phyloP scores from a whole-genome alignment of 1,284 basidiomycete genomes.

The Fomitopsis schrenkii region DNA sequence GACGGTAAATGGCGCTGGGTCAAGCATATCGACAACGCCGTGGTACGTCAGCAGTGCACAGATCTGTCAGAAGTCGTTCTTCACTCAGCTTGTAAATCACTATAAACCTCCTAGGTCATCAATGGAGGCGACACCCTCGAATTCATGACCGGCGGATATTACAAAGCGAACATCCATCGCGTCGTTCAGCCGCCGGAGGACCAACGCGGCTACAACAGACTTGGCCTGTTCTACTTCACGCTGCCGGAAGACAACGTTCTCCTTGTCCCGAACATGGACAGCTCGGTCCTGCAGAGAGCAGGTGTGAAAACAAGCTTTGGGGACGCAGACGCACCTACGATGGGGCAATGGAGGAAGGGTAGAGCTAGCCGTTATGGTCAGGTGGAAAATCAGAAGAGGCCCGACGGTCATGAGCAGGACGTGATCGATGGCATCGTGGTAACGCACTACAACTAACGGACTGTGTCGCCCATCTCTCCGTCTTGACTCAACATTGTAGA shows the following conservation, averaged over 20 bases:
- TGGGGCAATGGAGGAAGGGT: constrained; percentile 33
- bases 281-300: constrained; percentile 33
- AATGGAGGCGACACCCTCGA: constrained; percentile 57
- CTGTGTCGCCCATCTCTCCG: too few relatives aligned
- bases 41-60: constrained; percentile 30
- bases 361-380: constrained; percentile 32
- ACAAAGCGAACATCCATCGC: constrained; percentile 33
- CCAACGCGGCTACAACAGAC: constrained; percentile 41
- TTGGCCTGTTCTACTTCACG: constrained; percentile 51
- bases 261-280: constrained; percentile 35
- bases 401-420: constrained; percentile 41
- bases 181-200: constrained; percentile 44
- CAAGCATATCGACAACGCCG: constrained; percentile 52
- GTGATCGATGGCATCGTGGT: constrained; percentile 39
- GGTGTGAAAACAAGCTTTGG: constrained; percentile 28
- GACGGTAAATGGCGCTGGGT: constrained; percentile 58
- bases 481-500: too few relatives aligned
- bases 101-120: constrained; percentile 32
- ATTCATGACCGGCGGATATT: constrained; percentile 50
- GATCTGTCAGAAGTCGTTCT: not conserved
- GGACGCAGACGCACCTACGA: constrained; percentile 30
- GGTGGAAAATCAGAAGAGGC: constrained; percentile 24
- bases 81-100: not conserved
- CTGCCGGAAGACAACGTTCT: constrained; percentile 24
- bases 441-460: constrained; percentile 33